A percentile compares a stretch with the other conserved stretches of the same genome.
These are phyloP conservation scores for Gloeostereum incarnatum DNA, from an alignment of 768 basidiomycete species.

Conservation along the genomic window DNA sequence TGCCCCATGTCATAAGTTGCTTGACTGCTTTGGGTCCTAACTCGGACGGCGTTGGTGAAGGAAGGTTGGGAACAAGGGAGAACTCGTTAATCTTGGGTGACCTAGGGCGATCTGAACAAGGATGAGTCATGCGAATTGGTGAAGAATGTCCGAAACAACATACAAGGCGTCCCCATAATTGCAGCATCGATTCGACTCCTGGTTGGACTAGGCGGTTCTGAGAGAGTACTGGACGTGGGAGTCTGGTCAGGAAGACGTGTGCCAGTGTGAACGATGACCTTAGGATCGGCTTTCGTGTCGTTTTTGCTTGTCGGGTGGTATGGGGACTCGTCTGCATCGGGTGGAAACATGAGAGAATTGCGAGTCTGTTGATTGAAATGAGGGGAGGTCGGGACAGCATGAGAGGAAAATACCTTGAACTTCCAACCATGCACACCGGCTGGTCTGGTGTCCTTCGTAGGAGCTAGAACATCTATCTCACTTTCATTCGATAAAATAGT, in stretches of 20 bases:
- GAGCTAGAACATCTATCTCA: conserved; percentile 67
- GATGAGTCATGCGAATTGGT: conserved; percentile 6
- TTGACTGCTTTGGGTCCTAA: conserved; percentile 79
- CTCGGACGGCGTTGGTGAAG: conserved; percentile 78
- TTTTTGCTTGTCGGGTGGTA: conserved; percentile 38
- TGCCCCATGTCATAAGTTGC: conserved; percentile 97
- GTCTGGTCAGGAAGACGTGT: conserved; percentile 79
- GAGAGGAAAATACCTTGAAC: conserved; percentile 80
- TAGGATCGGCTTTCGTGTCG: conserved; percentile 32
- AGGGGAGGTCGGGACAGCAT: conserved; percentile 8
- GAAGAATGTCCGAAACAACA: conserved; percentile 17
- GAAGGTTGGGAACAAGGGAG: conserved; percentile 75
- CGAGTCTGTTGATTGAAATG: conserved; percentile 47
- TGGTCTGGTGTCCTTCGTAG: conserved; percentile 59
- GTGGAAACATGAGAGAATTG: conserved; percentile 92
- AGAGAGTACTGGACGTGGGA: conserved; percentile 27
- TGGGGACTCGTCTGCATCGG: conserved; percentile 82
- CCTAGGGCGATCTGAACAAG: conserved; percentile 46
- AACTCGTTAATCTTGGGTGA: conserved; percentile 50
- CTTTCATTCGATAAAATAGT: conserved; percentile 10
- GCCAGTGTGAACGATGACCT: conserved; percentile 65
- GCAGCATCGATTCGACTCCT: conserved; percentile 87
- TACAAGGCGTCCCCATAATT: conserved; percentile 88
- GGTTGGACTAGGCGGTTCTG: conserved; percentile 81
- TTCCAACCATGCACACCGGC: conserved; percentile 77